Conservation (phyloP, 108 stramenopile genomes). For the Schizochytrium sp. region DNA sequence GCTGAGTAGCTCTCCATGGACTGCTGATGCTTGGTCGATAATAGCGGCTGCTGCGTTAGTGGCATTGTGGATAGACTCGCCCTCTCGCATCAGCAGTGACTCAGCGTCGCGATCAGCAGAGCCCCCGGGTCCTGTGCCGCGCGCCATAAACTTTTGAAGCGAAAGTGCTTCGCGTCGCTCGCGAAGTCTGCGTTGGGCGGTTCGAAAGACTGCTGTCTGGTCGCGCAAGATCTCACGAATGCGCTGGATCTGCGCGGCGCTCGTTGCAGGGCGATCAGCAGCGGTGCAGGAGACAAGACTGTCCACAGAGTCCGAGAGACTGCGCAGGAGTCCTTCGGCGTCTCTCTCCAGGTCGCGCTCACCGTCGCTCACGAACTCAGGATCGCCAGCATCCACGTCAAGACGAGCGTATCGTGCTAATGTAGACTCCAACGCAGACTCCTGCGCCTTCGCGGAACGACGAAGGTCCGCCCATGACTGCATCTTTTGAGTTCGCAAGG, state of each 20-base stretch:
- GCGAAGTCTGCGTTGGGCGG: background rate
- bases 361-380: slow-evolving; percentile 3
- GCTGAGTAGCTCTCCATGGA: slow-evolving; percentile 38
- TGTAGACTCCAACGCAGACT: background rate
- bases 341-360: slow-evolving; percentile 25
- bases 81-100: slow-evolving; percentile 47
- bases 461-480: slow-evolving; percentile 24
- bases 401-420: background rate
- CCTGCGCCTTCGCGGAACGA: slow-evolving; percentile 40
- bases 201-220: slow-evolving; percentile 47
- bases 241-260: slow-evolving; percentile 56
- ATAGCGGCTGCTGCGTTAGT: slow-evolving; percentile 3
- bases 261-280: slow-evolving; percentile 13
- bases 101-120: slow-evolving; percentile 6
- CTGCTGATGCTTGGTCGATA: slow-evolving; percentile 33
- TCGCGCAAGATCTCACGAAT: slow-evolving; percentile 54
- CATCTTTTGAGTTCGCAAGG: background rate
- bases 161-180: background rate
- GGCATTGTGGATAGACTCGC: slow-evolving; percentile 9
- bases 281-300: slow-evolving; percentile 15
- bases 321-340: slow-evolving; percentile 3
- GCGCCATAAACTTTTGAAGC: slow-evolving; percentile 15
- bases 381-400: slow-evolving; percentile 20
- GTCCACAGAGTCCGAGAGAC: slow-evolving; percentile 13
- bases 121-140: background rate